A percentile compares a stretch with the other conserved stretches of the same genome.
phyloP scores from a whole-genome alignment of 2,329 filamentous ascomycete genomes.

The Fusarium buxicola region DNA sequence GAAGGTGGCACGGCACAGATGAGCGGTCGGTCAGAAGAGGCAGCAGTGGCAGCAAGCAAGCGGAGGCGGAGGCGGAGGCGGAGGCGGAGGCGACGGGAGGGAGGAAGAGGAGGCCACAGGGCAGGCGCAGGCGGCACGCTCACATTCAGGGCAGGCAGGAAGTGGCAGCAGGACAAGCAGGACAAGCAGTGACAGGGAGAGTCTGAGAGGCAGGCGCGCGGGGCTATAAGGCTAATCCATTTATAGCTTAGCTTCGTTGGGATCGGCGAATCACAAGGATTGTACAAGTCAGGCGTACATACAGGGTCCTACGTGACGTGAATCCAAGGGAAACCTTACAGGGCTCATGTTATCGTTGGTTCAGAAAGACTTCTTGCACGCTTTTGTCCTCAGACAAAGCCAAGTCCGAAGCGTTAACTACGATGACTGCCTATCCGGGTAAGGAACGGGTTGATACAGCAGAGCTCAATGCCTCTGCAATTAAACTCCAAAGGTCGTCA shows the following conservation, averaged over 20 bases:
- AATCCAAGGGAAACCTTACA: no score
- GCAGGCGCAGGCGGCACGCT: slow-evolving; percentile 31
- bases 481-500: no score
- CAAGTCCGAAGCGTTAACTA: slow-evolving; percentile 16
- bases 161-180: slow-evolving; percentile 40
- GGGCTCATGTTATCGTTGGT: no score
- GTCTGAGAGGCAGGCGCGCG: slow-evolving; percentile 41
- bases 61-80: slow-evolving; percentile 33
- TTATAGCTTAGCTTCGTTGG: slow-evolving; percentile 17
- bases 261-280: slow-evolving; percentile 45
- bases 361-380: no score
- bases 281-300: slow-evolving; percentile 39
- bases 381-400: background rate
- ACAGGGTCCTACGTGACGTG: background rate
- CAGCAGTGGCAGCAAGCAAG: slow-evolving; percentile 25
- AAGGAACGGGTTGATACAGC: slow-evolving; percentile 5
- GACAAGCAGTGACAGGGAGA: slow-evolving; percentile 42
- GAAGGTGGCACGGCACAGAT: slow-evolving; percentile 44
- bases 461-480: background rate
- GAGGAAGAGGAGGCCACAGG: slow-evolving; percentile 41
- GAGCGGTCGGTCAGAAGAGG: slow-evolving; percentile 46
- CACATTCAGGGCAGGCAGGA: slow-evolving; percentile 27
- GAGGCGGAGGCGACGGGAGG: slow-evolving; percentile 33
- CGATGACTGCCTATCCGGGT: slow-evolving; percentile 16
- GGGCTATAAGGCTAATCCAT: slow-evolving; percentile 40